Evolutionary conservation across 805 yeast genomes (phyloP).

Genomic region (Clavispora vitiphila): DNA sequence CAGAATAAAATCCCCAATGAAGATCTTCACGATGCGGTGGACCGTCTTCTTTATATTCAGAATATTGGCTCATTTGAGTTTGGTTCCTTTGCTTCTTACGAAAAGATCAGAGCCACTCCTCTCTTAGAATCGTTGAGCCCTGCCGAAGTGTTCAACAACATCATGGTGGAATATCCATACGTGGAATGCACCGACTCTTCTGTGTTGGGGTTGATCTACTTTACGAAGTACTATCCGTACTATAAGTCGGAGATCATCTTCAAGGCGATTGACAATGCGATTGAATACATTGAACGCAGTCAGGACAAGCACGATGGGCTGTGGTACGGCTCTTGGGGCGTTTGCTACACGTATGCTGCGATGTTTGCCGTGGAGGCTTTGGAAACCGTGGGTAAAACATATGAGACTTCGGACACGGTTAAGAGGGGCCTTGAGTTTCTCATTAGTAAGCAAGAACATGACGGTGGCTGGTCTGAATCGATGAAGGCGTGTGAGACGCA

Average conservation of each 20-base stretch:
- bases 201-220: constrained; percentile 81
- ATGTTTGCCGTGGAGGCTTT: constrained; percentile 98
- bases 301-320: constrained; percentile 76
- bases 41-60: constrained; percentile 70
- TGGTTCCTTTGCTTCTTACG: constrained; percentile 94
- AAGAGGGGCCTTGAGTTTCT: constrained; percentile 81
- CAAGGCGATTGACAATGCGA: constrained; percentile 68
- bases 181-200: constrained; percentile 98
- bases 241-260: constrained; percentile 65
- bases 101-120: constrained; percentile 75
- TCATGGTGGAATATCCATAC: constrained; percentile 97
- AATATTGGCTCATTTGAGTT: constrained; percentile 72
- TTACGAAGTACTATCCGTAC: constrained; percentile 54
- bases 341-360: constrained; percentile 90
- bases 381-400: constrained; percentile 59
- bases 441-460: constrained; percentile 65
- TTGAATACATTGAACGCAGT: constrained; percentile 59
- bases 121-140: constrained; percentile 78
- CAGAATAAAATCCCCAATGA: constrained; percentile 48
- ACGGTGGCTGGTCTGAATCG: constrained; percentile 98
- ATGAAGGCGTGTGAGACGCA: constrained; percentile 85
- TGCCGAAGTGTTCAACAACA: constrained; percentile 96
- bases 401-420: constrained; percentile 58
- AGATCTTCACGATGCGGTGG: constrained; percentile 63
- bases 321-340: constrained; percentile 99